Base-by-base conservation (phyloP, 192 early-diverging fungal genomes). In the Dissophora globulifera region DNA sequence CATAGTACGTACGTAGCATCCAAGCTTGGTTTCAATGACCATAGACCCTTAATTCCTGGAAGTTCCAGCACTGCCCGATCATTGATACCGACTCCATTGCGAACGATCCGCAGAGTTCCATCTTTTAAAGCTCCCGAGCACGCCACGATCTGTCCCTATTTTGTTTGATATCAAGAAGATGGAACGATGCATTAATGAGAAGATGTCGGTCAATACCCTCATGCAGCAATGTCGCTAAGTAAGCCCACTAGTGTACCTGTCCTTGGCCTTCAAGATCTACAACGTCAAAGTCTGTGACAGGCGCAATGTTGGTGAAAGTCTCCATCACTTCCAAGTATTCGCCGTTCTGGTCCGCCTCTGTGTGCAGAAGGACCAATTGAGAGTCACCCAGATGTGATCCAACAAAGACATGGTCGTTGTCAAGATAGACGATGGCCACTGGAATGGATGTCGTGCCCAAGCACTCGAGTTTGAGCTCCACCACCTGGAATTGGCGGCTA, bases 341-440 rank as follows among this genome's bases (percentile, higher is more conserved):
- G 12, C 82, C 80, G 10, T 82, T 63, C 13, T 74, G 48, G 26
- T 86, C 74, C 16, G 81, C 67, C 58, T 88, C 72, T 0, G 59
- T 69, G 19, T 78, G 78, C 29, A 98, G 76, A n/a, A 86, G 56
- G 4, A 93, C 76, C 5, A 98, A 78, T 52, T 91, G 82, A 16
- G 96, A 95, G 70, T 98, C 95, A 11, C 91, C 94, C 46, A 83
- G 88, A 60, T 92, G 85, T 5, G 95, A 96, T 4, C 97, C 96
- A 57, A 98, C 63, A 70, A 86, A 99, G 8, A 92, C 81, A 58
- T 83, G 84, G 27, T 89, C 89, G 19, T 85, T 79, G 42, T 82
- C 85, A 19, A 98, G 69, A 47, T 92, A 91, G 12, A 88, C 72
- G 27, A 99, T 75, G 2, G 85, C 80, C 2, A 89, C 80, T 11